These are phyloP conservation scores for Ceratocystis cacaofunesta DNA, from an alignment of 2,329 filamentous ascomycete genomes.

Conservation along the genomic window DNA sequence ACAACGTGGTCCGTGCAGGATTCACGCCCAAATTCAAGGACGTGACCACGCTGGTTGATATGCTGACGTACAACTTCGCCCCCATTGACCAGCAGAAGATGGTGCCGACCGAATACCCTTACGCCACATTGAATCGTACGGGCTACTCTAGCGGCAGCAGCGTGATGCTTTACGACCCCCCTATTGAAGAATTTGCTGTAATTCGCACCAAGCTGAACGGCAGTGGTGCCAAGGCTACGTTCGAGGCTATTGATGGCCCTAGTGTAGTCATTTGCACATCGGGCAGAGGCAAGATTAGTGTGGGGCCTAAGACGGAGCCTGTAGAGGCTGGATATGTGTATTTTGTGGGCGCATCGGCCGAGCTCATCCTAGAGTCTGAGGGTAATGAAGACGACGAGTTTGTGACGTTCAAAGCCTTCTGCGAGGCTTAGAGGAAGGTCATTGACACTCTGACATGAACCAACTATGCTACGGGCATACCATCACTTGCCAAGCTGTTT, in stretches of 20 bases:
- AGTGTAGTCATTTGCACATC: slow-evolving; percentile 85
- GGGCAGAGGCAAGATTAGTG: slow-evolving; percentile 68
- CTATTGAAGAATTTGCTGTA: slow-evolving; percentile 91
- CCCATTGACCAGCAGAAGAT: slow-evolving; percentile 95
- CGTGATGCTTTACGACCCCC: slow-evolving; percentile 73
- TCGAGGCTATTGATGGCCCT: slow-evolving; percentile 74
- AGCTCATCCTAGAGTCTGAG: slow-evolving; percentile 60
- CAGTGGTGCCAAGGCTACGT: slow-evolving; percentile 65
- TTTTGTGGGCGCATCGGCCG: slow-evolving; percentile 78
- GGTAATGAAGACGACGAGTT: slow-evolving; percentile 51
- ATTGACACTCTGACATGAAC: neutral
- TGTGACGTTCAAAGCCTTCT: slow-evolving; percentile 86
- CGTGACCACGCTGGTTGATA: slow-evolving; percentile 69
- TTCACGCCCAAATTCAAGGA: slow-evolving; percentile 99
- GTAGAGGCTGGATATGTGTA: slow-evolving; percentile 60
- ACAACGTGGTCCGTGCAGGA: slow-evolving; percentile 93
- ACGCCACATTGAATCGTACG: slow-evolving; percentile 62
- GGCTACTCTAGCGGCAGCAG: slow-evolving; percentile 67
- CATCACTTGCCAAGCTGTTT: too few relatives aligned
- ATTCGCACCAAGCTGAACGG: slow-evolving; percentile 62
- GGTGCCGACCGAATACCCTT: slow-evolving; percentile 69
- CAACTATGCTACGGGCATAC: too few relatives aligned
- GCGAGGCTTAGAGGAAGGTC: slow-evolving; percentile 39
- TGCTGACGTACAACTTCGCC: slow-evolving; percentile 91
- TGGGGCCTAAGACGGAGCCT: slow-evolving; percentile 67